Conservation (phyloP, 1,139 yeast species). For the Debaryomyces coudertii region DNA sequence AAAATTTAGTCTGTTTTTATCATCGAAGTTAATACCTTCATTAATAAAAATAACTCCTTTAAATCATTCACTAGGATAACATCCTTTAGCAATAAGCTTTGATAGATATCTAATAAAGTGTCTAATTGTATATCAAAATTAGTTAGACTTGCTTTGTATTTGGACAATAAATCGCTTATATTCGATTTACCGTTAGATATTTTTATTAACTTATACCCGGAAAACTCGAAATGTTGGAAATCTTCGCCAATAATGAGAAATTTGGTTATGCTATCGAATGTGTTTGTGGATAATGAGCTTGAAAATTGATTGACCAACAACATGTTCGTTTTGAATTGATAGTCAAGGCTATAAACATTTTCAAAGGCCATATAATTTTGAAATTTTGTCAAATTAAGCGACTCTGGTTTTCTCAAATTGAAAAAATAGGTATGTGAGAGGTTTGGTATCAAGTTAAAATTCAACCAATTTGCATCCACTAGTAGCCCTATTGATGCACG, state of each 20-base stretch:
- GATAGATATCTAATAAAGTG: slow-evolving; percentile 3
- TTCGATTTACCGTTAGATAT: not conserved
- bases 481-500: slow-evolving; percentile 2
- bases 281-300: not conserved
- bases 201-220: not conserved
- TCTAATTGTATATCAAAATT: slow-evolving; percentile 1
- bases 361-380: slow-evolving; percentile 3
- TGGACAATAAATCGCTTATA: not conserved
- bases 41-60: not conserved
- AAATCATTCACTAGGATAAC: not conserved
- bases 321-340: not conserved
- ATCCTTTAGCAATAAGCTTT: not conserved
- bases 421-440: not conserved
- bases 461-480: slow-evolving; percentile 3
- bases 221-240: not conserved
- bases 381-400: slow-evolving; percentile 3
- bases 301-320: not conserved
- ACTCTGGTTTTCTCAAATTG: not conserved
- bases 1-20: not conserved
- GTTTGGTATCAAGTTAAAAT: slow-evolving; percentile 1
- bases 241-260: not conserved
- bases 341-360: slow-evolving; percentile 1
- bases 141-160: not conserved
- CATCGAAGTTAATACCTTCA: slow-evolving; percentile 6
- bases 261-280: not conserved